A percentile compares a stretch with the other conserved stretches of the same genome.
phyloP scores from a whole-genome alignment of 768 basidiomycete genomes.

The Dentipellis fragilis region DNA sequence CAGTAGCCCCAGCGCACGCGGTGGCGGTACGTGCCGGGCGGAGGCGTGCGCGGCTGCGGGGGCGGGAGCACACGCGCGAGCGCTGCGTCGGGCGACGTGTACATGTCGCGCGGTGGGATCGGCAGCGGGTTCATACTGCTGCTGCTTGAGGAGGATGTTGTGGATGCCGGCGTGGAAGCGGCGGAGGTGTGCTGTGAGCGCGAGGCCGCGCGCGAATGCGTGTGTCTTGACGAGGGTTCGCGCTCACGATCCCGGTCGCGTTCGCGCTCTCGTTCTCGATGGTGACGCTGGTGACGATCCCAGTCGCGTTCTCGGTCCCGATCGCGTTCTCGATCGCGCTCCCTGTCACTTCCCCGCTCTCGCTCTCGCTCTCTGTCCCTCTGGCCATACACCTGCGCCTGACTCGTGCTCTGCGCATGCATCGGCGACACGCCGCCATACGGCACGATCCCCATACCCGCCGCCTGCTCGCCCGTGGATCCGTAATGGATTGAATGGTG shows the following conservation, averaged over 20 bases:
- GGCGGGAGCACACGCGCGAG: constrained; percentile 7
- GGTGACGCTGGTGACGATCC: not conserved
- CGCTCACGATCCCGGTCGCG: not conserved
- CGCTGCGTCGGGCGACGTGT: not conserved
- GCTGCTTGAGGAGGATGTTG: not conserved
- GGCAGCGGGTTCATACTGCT: not conserved
- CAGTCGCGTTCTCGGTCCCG: not conserved
- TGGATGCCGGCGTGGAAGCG: not conserved
- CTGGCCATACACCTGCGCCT: not conserved
- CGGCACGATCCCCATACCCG: too few relatives aligned
- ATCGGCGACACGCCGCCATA: too few relatives aligned
- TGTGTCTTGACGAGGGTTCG: not conserved
- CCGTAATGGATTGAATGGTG: not conserved
- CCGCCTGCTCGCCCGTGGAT: not conserved
- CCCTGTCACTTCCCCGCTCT: not conserved
- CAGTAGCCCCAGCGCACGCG: constrained; percentile 50
- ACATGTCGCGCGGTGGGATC: not conserved
- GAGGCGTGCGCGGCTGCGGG: constrained; percentile 20
- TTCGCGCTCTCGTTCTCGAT: not conserved
- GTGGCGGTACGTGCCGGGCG: constrained; percentile 16
- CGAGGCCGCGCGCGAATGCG: too few relatives aligned
- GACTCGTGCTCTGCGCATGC: too few relatives aligned
- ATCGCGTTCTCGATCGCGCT: not conserved
- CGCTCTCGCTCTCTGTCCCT: not conserved
- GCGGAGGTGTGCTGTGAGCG: too few relatives aligned